phyloP scores from a whole-genome alignment of 1,139 yeast genomes.

The Nadsonia commutata region DNA sequence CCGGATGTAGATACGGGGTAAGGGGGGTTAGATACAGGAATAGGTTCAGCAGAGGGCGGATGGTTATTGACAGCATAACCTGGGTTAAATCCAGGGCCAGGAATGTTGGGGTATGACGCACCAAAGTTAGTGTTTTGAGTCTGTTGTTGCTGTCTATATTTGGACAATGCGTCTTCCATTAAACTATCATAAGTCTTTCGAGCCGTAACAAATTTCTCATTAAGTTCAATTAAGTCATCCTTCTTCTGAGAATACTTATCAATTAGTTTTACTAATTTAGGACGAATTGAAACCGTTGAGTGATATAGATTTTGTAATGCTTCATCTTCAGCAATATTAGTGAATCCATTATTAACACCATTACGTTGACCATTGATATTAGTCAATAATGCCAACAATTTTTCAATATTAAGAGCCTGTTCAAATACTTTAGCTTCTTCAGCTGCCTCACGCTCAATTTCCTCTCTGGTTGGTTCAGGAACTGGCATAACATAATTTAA shows the following conservation, averaged over 20 bases:
- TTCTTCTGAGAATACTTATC: slow-evolving; percentile 63
- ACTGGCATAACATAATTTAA: slow-evolving; percentile 79
- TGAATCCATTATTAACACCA: slow-evolving; percentile 10
- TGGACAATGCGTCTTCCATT: slow-evolving; percentile 33
- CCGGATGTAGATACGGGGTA: too few species aligned
- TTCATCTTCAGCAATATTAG: slow-evolving; percentile 26
- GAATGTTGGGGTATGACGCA: neutral
- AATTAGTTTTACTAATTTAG: slow-evolving; percentile 54
- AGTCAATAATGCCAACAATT: slow-evolving; percentile 44
- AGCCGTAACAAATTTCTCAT: slow-evolving; percentile 55
- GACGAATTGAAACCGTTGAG: slow-evolving; percentile 55
- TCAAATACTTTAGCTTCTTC: slow-evolving; percentile 32
- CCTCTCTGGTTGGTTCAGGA: slow-evolving; percentile 47
- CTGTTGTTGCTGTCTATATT: slow-evolving; percentile 10
- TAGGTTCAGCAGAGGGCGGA: too few species aligned
- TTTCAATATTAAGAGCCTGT: slow-evolving; percentile 46
- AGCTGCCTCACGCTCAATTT: slow-evolving; percentile 28
- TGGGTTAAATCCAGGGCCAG: neutral
- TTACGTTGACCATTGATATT: slow-evolving; percentile 23
- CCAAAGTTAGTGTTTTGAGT: neutral
- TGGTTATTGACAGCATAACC: neutral
- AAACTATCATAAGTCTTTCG: slow-evolving; percentile 54
- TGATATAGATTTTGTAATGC: slow-evolving; percentile 47
- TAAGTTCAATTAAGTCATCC: slow-evolving; percentile 59
- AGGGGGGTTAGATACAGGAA: neutral